Percentiles rank a stretch among this genome's conserved stretches.
These are phyloP conservation scores for Periconia digitata DNA, from an alignment of 2,329 filamentous ascomycete genomes.

Conservation along the genomic window DNA sequence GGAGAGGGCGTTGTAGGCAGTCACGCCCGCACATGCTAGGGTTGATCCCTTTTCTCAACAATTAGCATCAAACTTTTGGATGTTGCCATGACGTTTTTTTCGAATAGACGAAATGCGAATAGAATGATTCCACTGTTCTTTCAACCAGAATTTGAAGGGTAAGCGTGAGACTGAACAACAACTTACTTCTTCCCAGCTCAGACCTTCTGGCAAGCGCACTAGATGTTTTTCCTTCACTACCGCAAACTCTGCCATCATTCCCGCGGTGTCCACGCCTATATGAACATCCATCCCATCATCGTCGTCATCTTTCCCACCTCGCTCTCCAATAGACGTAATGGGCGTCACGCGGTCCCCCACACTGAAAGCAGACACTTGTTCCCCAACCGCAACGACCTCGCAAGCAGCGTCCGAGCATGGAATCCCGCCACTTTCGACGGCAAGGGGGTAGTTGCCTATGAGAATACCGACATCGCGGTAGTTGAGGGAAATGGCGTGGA, in stretches of 20 bases:
- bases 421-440: slow-evolving; percentile 16
- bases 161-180: neutral
- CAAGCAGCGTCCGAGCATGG: slow-evolving; percentile 26
- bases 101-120: neutral
- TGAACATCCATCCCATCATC: slow-evolving; percentile 1
- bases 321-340: slow-evolving; percentile 7
- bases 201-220: slow-evolving; percentile 21
- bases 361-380: slow-evolving; percentile 15
- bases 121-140: no score
- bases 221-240: slow-evolving; percentile 27
- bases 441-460: slow-evolving; percentile 17
- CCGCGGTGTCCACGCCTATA: slow-evolving; percentile 13
- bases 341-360: slow-evolving; percentile 29
- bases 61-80: neutral
- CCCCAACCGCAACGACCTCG: slow-evolving; percentile 25
- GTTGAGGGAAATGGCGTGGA: slow-evolving; percentile 31
- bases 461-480: slow-evolving; percentile 32
- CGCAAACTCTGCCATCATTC: slow-evolving; percentile 27
- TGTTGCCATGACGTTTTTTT: neutral
- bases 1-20: slow-evolving; percentile 13
- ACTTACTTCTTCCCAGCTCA: slow-evolving; percentile 31
- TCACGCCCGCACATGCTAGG: slow-evolving; percentile 24
- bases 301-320: slow-evolving; percentile 15
- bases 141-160: neutral
- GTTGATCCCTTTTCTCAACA: slow-evolving; percentile 17